Evolutionary conservation across 2,329 filamentous ascomycete species (phyloP).

Genomic region (Penicillium sp.): DNA sequence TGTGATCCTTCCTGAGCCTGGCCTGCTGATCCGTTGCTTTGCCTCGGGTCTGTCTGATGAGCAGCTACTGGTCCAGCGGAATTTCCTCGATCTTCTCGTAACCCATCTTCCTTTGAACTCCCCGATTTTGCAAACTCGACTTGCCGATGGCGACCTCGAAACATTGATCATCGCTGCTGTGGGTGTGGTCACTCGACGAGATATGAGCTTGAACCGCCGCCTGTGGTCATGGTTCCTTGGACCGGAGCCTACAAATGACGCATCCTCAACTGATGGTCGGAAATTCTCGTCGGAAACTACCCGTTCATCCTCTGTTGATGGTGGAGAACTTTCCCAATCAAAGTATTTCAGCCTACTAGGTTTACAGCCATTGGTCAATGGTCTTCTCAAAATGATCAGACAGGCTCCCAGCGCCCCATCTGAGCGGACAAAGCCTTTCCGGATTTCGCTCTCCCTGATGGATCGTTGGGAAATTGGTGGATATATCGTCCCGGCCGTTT

Average conservation of each 20-base stretch:
- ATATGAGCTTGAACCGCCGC: constrained; percentile 93
- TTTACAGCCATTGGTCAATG: constrained; percentile 65
- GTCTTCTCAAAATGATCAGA: constrained; percentile 72
- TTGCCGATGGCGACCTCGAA: constrained; percentile 71
- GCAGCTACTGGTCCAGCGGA: constrained; percentile 85
- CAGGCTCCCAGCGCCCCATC: constrained; percentile 51
- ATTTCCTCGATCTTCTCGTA: constrained; percentile 88
- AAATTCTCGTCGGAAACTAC: constrained; percentile 27
- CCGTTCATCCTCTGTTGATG: constrained; percentile 27
- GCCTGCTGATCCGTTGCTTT: constrained; percentile 84
- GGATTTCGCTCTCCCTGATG: constrained; percentile 92
- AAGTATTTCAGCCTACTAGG: constrained; percentile 82
- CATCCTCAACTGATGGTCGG: constrained; percentile 28
- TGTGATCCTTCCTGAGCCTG: constrained; percentile 72
- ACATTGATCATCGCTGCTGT: constrained; percentile 75
- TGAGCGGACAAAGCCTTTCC: constrained; percentile 77
- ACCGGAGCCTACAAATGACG: constrained; percentile 54
- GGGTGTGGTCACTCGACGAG: constrained; percentile 80
- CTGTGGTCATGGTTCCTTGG: constrained; percentile 97
- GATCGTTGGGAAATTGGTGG: constrained; percentile 97
- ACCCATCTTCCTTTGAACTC: constrained; percentile 84
- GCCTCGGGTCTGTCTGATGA: constrained; percentile 82
- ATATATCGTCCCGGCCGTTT: constrained; percentile 79
- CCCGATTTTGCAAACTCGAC: constrained; percentile 68
- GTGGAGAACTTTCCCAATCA: constrained; percentile 56